Percentiles rank a stretch among this genome's conserved stretches.
Evolutionary conservation across 495 filamentous ascomycete species (phyloP).

Genomic region (Thozetella sp.): DNA sequence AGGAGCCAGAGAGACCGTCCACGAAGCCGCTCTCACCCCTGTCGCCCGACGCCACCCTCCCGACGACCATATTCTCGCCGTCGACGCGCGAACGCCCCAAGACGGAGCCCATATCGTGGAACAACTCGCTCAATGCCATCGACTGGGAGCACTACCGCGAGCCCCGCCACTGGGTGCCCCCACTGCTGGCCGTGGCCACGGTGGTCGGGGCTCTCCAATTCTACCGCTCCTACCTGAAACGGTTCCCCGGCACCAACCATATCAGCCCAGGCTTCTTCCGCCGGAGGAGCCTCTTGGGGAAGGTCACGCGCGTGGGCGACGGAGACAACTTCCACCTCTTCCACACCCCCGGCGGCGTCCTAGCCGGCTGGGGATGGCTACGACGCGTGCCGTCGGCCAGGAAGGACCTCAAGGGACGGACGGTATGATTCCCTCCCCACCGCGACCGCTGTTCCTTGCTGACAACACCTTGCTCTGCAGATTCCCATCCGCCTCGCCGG

Average conservation of each 20-base stretch:
- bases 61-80: constrained; percentile 3
- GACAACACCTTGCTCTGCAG: constrained; percentile 30
- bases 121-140: constrained; percentile 49
- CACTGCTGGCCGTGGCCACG: constrained; percentile 67
- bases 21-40: not conserved
- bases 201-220: constrained; percentile 61
- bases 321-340: constrained; percentile 93
- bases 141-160: constrained; percentile 72
- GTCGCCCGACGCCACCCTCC: not conserved
- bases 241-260: constrained; percentile 71
- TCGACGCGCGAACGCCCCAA: constrained; percentile 9
- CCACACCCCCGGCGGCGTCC: constrained; percentile 87
- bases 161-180: constrained; percentile 65
- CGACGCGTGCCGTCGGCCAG: constrained; percentile 69
- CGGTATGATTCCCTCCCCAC: constrained; percentile 53
- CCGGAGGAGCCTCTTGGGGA: constrained; percentile 73
- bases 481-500: constrained; percentile 89
- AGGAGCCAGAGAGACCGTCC: not conserved
- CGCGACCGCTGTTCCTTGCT: not conserved
- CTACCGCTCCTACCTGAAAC: constrained; percentile 76
- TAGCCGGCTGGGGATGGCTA: constrained; percentile 91
- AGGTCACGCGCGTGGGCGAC: constrained; percentile 92
- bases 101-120: constrained; percentile 46
- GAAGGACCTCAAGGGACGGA: constrained; percentile 71
- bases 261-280: constrained; percentile 73